Base-by-base conservation (phyloP, 2,329 filamentous ascomycete species). In the Escovopsis sp. region DNA sequence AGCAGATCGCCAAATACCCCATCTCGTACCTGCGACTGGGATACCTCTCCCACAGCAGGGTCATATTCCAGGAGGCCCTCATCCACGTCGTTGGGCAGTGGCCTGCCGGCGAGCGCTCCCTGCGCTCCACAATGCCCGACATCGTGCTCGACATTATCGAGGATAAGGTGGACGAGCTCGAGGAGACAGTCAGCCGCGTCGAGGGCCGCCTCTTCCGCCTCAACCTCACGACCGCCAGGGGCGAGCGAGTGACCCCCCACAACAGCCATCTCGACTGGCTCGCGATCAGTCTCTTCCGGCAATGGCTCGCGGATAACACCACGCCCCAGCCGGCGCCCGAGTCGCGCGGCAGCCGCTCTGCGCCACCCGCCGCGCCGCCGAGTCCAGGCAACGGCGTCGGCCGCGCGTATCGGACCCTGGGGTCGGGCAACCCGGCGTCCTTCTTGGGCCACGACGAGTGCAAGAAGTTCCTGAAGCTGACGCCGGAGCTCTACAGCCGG, bases 81-180 rank as follows among this genome's bases (percentile, higher is more conserved):
- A 83, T 94, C 35, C 88, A 96, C 49, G 85, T 94, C 0, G 87
- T 94, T 1, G 88, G 88, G 3, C 84, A 93, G 54, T 96, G 88
- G 88, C 87, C 88, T 0, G 65, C 73, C 1, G 85, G 80, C 13
- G 73, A 86, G 47, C 72, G 79, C 18, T 83, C 83, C 46, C 70
- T 94, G 26, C 76, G 83, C 38, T 68, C 72, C 40, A 67, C 79
- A 21, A 66, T 93, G 28, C 82, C 87, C 1, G 72, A 79, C 18
- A 55, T 71, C 0, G 84, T 94, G 1, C 65, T 94, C 9, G 86
- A 94, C 45, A 68, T 94, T 26, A 92, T 94, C 41, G 84, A 94
- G 55, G 86, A 94, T 58, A 94, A 94, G 56, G 85, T 90, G 5
- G 85, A 93, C 46, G 87, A 94, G 55, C 66, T 94, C 14, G 80